phyloP scores from a whole-genome alignment of 768 basidiomycete species.

The Suillus brevipes region DNA sequence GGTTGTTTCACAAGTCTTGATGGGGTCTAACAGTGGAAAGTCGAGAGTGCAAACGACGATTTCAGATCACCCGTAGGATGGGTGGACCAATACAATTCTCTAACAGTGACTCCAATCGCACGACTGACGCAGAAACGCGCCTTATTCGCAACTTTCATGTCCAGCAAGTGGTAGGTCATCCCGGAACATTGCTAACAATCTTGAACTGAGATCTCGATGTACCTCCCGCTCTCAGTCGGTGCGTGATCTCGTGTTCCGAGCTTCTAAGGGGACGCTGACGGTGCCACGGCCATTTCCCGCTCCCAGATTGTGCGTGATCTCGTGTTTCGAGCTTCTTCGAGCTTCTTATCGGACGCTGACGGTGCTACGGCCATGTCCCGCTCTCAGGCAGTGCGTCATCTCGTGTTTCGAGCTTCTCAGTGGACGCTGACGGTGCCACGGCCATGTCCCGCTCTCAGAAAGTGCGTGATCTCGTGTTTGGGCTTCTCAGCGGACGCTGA shows the following conservation, averaged over 20 bases:
- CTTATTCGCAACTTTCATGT: background rate
- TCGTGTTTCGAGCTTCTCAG: background rate
- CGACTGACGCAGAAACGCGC: background rate
- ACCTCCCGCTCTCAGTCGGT: background rate
- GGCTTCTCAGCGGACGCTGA: too few species aligned
- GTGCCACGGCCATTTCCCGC: background rate
- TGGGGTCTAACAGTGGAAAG: conserved; percentile 11
- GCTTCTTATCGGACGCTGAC: too few species aligned
- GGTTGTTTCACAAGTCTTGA: background rate
- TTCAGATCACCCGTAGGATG: too few species aligned
- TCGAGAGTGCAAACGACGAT: conserved; percentile 23
- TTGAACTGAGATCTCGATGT: background rate
- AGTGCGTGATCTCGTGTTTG: background rate
- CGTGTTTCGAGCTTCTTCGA: too few species aligned
- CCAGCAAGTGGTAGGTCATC: background rate
- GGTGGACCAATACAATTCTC: too few species aligned
- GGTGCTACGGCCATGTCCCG: too few species aligned
- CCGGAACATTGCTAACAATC: background rate
- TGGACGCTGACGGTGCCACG: background rate
- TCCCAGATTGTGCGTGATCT: too few species aligned
- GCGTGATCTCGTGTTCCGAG: background rate
- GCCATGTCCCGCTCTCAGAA: background rate
- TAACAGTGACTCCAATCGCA: background rate
- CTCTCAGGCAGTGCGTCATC: background rate
- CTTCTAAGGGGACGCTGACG: background rate